phyloP scores from a whole-genome alignment of 2,329 filamentous ascomycete genomes.

The Cladophialophora yegresii region DNA sequence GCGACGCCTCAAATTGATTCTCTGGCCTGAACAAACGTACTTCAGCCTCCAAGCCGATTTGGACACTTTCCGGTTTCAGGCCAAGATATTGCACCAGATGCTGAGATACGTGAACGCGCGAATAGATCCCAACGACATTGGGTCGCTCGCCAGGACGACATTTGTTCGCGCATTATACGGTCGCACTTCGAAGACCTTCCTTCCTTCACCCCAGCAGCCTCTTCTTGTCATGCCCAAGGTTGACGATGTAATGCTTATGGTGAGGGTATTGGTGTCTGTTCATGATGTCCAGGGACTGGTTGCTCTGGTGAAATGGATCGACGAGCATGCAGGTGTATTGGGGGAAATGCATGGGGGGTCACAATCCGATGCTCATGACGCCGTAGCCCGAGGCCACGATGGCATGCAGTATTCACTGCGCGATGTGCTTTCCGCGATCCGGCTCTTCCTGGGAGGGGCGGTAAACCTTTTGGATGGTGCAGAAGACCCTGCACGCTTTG shows the following conservation, averaged over 20 bases:
- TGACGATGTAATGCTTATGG: constrained; percentile 26
- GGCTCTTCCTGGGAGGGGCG: constrained; percentile 26
- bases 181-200: constrained; percentile 17
- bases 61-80: constrained; percentile 25
- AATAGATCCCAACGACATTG: constrained; percentile 9
- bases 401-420: constrained; percentile 6
- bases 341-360: constrained; percentile 23
- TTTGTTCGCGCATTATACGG: constrained; percentile 27
- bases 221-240: constrained; percentile 23
- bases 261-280: constrained; percentile 23
- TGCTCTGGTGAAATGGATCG: constrained; percentile 35
- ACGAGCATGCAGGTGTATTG: constrained; percentile 38
- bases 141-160: constrained; percentile 17
- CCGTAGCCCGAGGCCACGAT: neutral
- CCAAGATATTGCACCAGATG: constrained; percentile 11
- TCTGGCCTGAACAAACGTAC: constrained; percentile 6
- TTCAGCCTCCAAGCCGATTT: constrained; percentile 22
- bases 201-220: constrained; percentile 8
- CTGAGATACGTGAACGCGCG: constrained; percentile 18
- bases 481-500: constrained; percentile 7
- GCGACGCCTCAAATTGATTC: constrained; percentile 16
- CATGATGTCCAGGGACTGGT: constrained; percentile 23
- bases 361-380: neutral
- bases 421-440: constrained; percentile 19
- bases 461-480: neutral